Percentiles rank a stretch among this genome's conserved stretches.
These are phyloP conservation scores for Aspergillus felis DNA, from an alignment of 2,329 filamentous ascomycete species.

Conservation along the genomic window DNA sequence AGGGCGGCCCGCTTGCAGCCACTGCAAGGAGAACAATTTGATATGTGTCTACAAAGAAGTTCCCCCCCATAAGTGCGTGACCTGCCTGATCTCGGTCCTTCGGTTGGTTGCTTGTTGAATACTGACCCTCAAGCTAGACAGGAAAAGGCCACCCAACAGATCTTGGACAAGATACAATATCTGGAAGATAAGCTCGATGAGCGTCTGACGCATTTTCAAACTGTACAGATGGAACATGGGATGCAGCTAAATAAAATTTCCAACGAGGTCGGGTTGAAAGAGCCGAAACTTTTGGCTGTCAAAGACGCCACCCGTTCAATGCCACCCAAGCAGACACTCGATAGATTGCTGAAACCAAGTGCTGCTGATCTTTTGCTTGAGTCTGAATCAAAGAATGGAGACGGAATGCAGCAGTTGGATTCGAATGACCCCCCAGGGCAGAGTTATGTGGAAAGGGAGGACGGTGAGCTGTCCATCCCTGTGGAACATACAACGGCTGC, in stretches of 20 bases:
- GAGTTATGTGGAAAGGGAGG: slow-evolving; percentile 22
- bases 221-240: slow-evolving; percentile 17
- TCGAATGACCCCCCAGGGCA: slow-evolving; percentile 4
- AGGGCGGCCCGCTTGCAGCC: slow-evolving; percentile 73
- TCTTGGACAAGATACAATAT: slow-evolving; percentile 33
- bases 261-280: neutral
- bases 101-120: neutral
- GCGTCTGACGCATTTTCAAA: slow-evolving; percentile 16
- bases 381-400: slow-evolving; percentile 12
- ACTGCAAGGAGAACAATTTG: slow-evolving; percentile 80
- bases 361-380: slow-evolving; percentile 8
- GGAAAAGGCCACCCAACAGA: slow-evolving; percentile 37
- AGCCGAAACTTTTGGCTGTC: neutral
- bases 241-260: slow-evolving; percentile 8
- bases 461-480: slow-evolving; percentile 67
- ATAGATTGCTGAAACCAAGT: slow-evolving; percentile 25
- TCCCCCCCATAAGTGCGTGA: slow-evolving; percentile 77
- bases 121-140: slow-evolving; percentile 27
- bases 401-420: neutral
- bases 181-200: slow-evolving; percentile 29
- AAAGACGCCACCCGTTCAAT: slow-evolving; percentile 3
- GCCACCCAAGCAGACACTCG: slow-evolving; percentile 10
- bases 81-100: neutral
- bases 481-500: slow-evolving; percentile 88
- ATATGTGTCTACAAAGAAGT: slow-evolving; percentile 87